Conservation (phyloP, 768 basidiomycete species). For the Hortiboletus campestris region DNA sequence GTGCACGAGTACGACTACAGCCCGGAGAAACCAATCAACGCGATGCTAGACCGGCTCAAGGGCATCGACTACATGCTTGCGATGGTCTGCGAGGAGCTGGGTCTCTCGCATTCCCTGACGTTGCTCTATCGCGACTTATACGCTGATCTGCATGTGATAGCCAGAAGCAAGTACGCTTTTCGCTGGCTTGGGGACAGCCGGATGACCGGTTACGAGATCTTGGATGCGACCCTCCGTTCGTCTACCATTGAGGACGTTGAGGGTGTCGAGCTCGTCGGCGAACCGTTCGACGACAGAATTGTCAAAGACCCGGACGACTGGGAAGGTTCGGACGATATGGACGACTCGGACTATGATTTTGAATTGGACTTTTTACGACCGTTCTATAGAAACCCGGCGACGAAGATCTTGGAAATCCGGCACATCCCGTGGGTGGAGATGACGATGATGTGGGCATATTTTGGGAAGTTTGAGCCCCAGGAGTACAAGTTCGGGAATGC, state of each 20-base stretch:
- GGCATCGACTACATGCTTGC: not conserved
- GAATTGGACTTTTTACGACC: not conserved
- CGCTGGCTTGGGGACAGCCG: no score
- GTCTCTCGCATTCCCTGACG: not conserved
- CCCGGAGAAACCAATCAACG: not conserved
- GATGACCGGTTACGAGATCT: no score
- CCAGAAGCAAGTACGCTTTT: no score
- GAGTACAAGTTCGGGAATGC: not conserved
- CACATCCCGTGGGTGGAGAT: not conserved
- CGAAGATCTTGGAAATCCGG: not conserved
- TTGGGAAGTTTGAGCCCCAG: no score
- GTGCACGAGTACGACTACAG: constrained; percentile 11
- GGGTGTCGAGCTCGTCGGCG: not conserved
- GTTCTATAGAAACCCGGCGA: not conserved
- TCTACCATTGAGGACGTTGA: not conserved
- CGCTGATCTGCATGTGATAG: no score
- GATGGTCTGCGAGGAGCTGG: not conserved
- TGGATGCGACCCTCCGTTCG: no score
- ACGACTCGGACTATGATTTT: no score
- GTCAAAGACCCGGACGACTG: no score
- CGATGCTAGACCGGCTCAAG: not conserved
- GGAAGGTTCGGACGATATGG: no score
- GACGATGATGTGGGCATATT: not conserved
- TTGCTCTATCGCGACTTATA: not conserved
- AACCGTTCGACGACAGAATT: not conserved